phyloP scores from a whole-genome alignment of 2,329 filamentous ascomycete genomes.

The Pestalotiopsis sp. region DNA sequence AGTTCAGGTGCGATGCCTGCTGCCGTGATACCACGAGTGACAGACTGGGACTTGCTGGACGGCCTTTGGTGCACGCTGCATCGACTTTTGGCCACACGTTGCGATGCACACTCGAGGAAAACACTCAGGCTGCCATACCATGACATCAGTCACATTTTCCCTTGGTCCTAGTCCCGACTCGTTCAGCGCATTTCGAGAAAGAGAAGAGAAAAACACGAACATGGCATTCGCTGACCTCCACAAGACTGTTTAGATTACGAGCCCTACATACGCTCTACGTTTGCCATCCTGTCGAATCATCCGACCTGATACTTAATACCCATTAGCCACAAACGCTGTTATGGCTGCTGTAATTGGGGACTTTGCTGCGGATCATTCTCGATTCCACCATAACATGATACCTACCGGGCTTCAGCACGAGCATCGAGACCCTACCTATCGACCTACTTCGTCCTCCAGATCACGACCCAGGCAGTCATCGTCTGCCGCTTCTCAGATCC shows the following conservation, averaged over 20 bases:
- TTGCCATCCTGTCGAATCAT: constrained; percentile 12
- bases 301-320: constrained; percentile 10
- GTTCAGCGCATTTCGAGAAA: not conserved
- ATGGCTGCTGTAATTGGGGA: constrained; percentile 70
- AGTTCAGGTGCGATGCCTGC: not conserved
- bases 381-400: constrained; percentile 69
- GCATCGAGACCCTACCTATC: constrained; percentile 44
- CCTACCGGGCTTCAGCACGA: constrained; percentile 45
- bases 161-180: not conserved
- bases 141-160: not conserved
- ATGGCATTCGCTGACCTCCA: not conserved
- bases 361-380: constrained; percentile 70
- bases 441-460: constrained; percentile 33
- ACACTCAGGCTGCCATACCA: not conserved
- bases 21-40: not conserved
- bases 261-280: not conserved
- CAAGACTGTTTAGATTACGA: not conserved
- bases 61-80: not conserved
- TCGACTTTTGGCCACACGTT: not conserved
- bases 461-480: constrained; percentile 29
- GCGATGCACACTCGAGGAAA: not conserved
- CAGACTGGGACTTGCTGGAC: not conserved
- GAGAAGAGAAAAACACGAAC: not conserved
- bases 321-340: constrained; percentile 35
- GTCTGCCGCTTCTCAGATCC: constrained; percentile 19